Evolutionary conservation across 345 rosid genomes (phyloP).

Genomic region (Leavenworthia alabamica): DNA sequence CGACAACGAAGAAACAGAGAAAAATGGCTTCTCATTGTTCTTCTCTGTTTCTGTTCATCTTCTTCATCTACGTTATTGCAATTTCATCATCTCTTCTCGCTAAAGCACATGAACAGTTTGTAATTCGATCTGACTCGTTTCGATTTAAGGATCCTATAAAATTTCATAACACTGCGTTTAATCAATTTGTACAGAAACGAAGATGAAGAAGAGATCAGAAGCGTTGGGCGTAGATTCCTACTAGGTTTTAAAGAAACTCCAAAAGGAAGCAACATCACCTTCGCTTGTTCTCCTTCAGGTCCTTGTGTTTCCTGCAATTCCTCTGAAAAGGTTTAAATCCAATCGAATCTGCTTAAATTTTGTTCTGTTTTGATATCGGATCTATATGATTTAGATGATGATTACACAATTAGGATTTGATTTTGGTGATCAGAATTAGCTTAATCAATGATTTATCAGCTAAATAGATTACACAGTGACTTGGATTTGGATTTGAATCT

Average conservation of each 20-base stretch:
- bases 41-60: neutral
- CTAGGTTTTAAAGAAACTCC: conserved; percentile 64
- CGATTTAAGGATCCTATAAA: neutral
- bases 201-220: conserved; percentile 21
- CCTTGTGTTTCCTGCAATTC: conserved; percentile 77
- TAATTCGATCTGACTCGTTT: conserved; percentile 17
- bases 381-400: neutral
- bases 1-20: conserved; percentile 7
- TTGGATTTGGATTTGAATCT: neutral
- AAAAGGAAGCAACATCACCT: conserved; percentile 56
- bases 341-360: neutral
- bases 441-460: neutral
- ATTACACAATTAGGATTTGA: no score
- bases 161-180: neutral
- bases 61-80: conserved; percentile 22
- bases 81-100: conserved; percentile 1
- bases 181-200: neutral
- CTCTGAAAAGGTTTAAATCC: conserved; percentile 56
- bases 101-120: conserved; percentile 24
- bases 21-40: conserved; percentile 29
- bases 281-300: conserved; percentile 87
- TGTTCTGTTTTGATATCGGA: neutral
- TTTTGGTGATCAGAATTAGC: no score
- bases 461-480: neutral
- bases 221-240: conserved; percentile 45